Evolutionary conservation across 768 basidiomycete genomes (phyloP).

Genomic region (Clavaria fumosa): DNA sequence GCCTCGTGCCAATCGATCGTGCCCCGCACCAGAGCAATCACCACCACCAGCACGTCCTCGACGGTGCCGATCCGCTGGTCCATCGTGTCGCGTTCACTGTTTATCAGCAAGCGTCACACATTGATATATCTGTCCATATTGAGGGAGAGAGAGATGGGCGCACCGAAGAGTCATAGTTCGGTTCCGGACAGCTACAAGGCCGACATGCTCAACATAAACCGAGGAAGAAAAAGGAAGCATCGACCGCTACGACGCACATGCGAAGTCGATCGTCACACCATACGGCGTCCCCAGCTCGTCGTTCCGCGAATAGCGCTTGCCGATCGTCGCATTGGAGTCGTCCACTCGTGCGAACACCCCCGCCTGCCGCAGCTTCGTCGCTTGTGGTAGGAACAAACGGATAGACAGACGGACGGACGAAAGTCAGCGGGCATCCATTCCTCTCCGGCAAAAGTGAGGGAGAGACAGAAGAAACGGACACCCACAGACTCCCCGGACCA

Average conservation of each 20-base stretch:
- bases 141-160: constrained; percentile 17
- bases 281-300: constrained; percentile 98
- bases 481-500: constrained; percentile 84
- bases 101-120: constrained; percentile 8
- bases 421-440: not conserved
- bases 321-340: constrained; percentile 89
- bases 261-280: constrained; percentile 93
- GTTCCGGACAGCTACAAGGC: constrained; percentile 63
- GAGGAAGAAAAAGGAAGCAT: constrained; percentile 2
- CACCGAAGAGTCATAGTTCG: constrained; percentile 88
- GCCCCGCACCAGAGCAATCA: constrained; percentile 67
- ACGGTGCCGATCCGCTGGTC: constrained; percentile 81
- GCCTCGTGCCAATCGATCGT: constrained; percentile 67
- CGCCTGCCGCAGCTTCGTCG: constrained; percentile 70
- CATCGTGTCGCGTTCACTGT: constrained; percentile 88
- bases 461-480: constrained; percentile 25
- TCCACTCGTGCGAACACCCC: constrained; percentile 91
- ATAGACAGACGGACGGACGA: constrained; percentile 9
- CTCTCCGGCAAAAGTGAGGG: no score
- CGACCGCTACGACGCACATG: constrained; percentile 27
- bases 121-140: constrained; percentile 1
- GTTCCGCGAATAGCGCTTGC: constrained; percentile 93
- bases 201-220: constrained; percentile 4
- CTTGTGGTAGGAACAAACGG: no score
- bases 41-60: constrained; percentile 74